These are phyloP conservation scores for Colletotrichum sp. DNA, from an alignment of 2,329 filamentous ascomycete species.

Conservation along the genomic window DNA sequence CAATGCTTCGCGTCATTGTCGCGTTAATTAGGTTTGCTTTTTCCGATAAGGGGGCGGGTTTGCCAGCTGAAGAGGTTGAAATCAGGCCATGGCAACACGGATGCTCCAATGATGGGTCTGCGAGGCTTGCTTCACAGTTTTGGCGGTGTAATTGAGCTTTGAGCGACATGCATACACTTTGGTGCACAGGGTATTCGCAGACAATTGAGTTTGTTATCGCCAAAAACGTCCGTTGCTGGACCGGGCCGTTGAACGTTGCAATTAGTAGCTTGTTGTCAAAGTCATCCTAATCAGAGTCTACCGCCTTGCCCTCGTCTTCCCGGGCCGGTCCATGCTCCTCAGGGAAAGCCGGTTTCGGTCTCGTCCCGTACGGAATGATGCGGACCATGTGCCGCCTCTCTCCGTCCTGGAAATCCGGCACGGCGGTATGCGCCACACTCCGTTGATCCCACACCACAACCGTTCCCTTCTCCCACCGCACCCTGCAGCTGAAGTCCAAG, in stretches of 20 bases:
- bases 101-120: background rate
- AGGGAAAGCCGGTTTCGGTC: slow-evolving; percentile 20
- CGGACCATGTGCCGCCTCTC: slow-evolving; percentile 35
- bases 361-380: slow-evolving; percentile 31
- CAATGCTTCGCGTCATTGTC: background rate
- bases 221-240: background rate
- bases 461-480: slow-evolving; percentile 31
- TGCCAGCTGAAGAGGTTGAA: background rate
- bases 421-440: slow-evolving; percentile 27
- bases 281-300: background rate
- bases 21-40: background rate
- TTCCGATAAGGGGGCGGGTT: background rate
- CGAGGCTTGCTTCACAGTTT: background rate
- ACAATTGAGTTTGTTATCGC: background rate
- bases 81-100: background rate
- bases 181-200: fast-evolving
- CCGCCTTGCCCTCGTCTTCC: background rate
- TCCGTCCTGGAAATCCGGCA: slow-evolving; percentile 32
- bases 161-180: background rate
- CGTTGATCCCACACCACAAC: slow-evolving; percentile 36
- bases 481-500: slow-evolving; percentile 33
- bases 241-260: background rate
- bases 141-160: background rate
- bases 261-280: background rate
- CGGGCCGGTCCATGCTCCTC: background rate